Percentiles rank a stretch among this genome's conserved stretches.
Evolutionary conservation across 495 filamentous ascomycete species (phyloP).

Genomic region (Cairneyella variabilis): DNA sequence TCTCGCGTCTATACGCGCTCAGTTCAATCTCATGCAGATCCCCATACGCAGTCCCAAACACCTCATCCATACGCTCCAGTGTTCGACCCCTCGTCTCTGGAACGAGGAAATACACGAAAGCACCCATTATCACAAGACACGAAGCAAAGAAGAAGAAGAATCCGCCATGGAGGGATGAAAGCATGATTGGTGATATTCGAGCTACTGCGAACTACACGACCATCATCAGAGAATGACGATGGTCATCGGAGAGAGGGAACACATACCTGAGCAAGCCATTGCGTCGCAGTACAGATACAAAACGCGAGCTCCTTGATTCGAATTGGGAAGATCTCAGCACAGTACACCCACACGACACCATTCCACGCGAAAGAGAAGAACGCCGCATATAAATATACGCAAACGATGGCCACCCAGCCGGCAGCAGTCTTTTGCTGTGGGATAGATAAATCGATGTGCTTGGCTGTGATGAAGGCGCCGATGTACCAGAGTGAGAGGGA

Average conservation of each 20-base stretch:
- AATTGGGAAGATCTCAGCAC: constrained; percentile 67
- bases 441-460: constrained; percentile 36
- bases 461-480: constrained; percentile 57
- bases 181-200: constrained; percentile 12
- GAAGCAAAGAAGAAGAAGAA: constrained; percentile 23
- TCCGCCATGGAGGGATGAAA: constrained; percentile 6
- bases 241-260: not conserved
- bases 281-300: constrained; percentile 67
- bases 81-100: constrained; percentile 24
- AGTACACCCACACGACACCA: constrained; percentile 49
- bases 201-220: constrained; percentile 10
- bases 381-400: constrained; percentile 58
- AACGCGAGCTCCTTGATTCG: constrained; percentile 65
- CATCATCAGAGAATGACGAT: not conserved
- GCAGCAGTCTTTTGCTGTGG: constrained; percentile 36
- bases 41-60: constrained; percentile 16
- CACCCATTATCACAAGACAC: constrained; percentile 6
- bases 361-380: constrained; percentile 18
- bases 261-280: constrained; percentile 35
- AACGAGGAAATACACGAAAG: constrained; percentile 9
- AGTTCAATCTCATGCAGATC: not conserved
- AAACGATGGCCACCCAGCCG: constrained; percentile 61
- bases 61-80: constrained; percentile 20
- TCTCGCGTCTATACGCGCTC: not conserved
- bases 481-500: constrained; percentile 61